phyloP scores from a whole-genome alignment of 345 rosid species.

The Boechera stricta region DNA sequence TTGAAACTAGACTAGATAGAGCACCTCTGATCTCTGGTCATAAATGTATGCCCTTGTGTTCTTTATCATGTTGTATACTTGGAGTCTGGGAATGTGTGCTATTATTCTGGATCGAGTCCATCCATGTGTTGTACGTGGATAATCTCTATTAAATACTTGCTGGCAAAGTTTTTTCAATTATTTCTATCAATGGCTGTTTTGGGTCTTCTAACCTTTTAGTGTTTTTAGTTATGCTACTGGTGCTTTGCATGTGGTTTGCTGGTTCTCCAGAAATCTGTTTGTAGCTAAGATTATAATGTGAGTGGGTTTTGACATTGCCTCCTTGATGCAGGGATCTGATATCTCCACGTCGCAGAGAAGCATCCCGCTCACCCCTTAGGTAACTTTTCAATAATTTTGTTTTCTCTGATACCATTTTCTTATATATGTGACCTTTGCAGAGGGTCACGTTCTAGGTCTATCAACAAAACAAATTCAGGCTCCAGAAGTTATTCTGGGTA shows the following conservation, averaged over 20 bases:
- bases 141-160: neutral
- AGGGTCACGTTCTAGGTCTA: constrained; percentile 56
- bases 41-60: constrained; percentile 4
- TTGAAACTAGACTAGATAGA: constrained; percentile 12
- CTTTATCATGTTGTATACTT: constrained; percentile 13
- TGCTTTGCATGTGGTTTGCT: neutral
- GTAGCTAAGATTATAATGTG: neutral
- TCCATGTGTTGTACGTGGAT: neutral
- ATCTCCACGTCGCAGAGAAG: constrained; percentile 47
- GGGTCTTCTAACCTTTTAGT: neutral
- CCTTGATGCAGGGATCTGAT: constrained; percentile 49
- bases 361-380: constrained; percentile 47
- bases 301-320: constrained; percentile 12
- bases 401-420: constrained; percentile 6
- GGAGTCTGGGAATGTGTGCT: constrained; percentile 11
- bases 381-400: constrained; percentile 33
- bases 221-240: constrained; percentile 8
- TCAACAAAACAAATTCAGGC: constrained; percentile 62
- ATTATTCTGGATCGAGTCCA: neutral
- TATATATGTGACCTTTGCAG: constrained; percentile 48
- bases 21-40: neutral
- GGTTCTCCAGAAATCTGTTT: neutral
- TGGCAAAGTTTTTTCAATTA: neutral
- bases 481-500: constrained; percentile 75
- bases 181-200: neutral